Evolutionary conservation across 345 rosid genomes (phyloP), one percentile per base, ranked within the genome.

Genomic region (Arabidopsis suecica): DNA sequence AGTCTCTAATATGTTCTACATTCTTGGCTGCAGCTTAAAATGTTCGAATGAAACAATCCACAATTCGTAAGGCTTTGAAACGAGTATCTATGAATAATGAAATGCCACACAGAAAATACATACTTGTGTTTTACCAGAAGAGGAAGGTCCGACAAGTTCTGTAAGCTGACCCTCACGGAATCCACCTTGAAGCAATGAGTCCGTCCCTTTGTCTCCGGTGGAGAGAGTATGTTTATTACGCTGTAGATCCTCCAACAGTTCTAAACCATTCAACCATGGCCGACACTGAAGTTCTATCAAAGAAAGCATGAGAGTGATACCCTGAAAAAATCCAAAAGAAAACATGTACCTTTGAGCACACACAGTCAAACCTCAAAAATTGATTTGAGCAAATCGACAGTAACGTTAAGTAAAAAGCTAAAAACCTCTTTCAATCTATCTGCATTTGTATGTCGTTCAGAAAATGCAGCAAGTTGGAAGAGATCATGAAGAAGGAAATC

Each of bases 71-170:
- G 34, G 1, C 13, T 47, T 66, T 16, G n/a, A 7, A 54, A 23
- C 4, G 57, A 44, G 8, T 42, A 1, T 60, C 13, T 16, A 4
- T n/a, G 44, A 30, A 41, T 16, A 30, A 28, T 4, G 36, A n/a
- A 50, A 50, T 16, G 34, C 4, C 28, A 13, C 18, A 23, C 40
- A 54, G 33, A 33, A 69, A 37, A 57, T 8, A 66, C 88, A 59
- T 80, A 90, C 96, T 66, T 90, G 96, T 49, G 96, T 93, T 90
- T 93, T 93, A 75, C 98, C 96, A 51, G 96, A 90, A 47, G 96
- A 82, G 0, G 98, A 93, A 36, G 88, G 90, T 58, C 98, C 98
- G n/a, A 83, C 93, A 64, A 93, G 69, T 82, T 93, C 98, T 18
- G 91, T 90, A 42, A 93, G 69, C 67, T 84, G 93, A 57, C 96